Conservation (phyloP, 169 alveolate genomes). For the Plasmodium blacklocki region DNA sequence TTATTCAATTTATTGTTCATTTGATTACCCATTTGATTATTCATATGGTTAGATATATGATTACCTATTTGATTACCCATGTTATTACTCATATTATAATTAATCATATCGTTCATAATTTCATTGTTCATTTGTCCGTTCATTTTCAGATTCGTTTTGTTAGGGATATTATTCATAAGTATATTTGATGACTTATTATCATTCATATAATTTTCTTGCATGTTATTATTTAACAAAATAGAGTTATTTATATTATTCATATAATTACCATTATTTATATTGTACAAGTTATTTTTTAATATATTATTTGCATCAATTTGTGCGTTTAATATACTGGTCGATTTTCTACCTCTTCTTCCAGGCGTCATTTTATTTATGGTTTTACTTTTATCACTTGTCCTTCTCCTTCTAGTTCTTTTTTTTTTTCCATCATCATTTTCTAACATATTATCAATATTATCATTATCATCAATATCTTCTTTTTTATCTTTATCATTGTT, state of each 20-base stretch:
- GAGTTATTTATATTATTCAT: slow-evolving; percentile 9
- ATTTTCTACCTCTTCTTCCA: slow-evolving; percentile 20
- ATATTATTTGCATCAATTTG: slow-evolving; percentile 29
- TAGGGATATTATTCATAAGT: slow-evolving; percentile 4
- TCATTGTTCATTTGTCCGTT: neutral
- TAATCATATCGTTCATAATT: neutral
- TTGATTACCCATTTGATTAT: neutral
- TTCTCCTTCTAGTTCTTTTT: slow-evolving; percentile 22
- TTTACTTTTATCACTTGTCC: slow-evolving; percentile 58
- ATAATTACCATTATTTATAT: slow-evolving; percentile 4
- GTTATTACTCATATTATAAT: neutral
- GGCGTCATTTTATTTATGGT: slow-evolving; percentile 31
- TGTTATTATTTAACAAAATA: slow-evolving; percentile 5
- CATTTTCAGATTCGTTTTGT: slow-evolving; percentile 7
- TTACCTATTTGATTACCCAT: neutral
- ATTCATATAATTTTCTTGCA: slow-evolving; percentile 15
- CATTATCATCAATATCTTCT: slow-evolving; percentile 15
- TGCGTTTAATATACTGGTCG: neutral
- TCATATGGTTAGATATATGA: neutral
- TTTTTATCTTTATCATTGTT: slow-evolving; percentile 6
- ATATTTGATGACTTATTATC: slow-evolving; percentile 14
- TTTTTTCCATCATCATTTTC: slow-evolving; percentile 16
- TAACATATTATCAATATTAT: slow-evolving; percentile 9
- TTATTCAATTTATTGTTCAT: neutral
- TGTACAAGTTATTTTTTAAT: slow-evolving; percentile 2